phyloP scores from a whole-genome alignment of 345 rosid species.

The Aquilaria malaccensis region DNA sequence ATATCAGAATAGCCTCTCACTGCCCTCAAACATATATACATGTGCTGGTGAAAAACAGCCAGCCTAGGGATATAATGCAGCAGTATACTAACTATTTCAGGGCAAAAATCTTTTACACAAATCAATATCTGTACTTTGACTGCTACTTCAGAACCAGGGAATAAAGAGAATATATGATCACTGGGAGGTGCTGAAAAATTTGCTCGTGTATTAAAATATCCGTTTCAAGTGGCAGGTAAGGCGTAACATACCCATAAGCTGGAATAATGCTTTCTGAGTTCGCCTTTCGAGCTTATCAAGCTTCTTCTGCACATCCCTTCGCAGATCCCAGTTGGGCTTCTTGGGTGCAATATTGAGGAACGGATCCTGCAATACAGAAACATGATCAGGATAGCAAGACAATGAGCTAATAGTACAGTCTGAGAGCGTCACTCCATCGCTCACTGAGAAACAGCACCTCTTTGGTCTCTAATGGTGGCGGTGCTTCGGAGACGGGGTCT shows the following conservation, averaged over 20 bases:
- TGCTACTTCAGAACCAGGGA: too few relatives aligned
- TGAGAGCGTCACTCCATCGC: not conserved
- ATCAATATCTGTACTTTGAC: too few relatives aligned
- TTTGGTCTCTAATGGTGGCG: slow-evolving; percentile 55
- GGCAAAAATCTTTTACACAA: too few relatives aligned
- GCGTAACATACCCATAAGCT: slow-evolving; percentile 64
- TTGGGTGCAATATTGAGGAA: slow-evolving; percentile 95
- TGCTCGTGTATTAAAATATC: not conserved
- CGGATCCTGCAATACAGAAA: slow-evolving; percentile 48
- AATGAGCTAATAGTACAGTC: not conserved
- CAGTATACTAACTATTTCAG: too few relatives aligned
- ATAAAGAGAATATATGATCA: too few relatives aligned
- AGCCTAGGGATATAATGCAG: too few relatives aligned
- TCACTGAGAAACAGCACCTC: slow-evolving; percentile 34
- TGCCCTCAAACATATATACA: too few relatives aligned
- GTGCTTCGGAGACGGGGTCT: slow-evolving; percentile 58
- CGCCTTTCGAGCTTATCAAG: slow-evolving; percentile 90
- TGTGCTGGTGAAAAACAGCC: too few relatives aligned
- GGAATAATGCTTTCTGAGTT: slow-evolving; percentile 70
- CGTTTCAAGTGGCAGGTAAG: not conserved
- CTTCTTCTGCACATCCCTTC: slow-evolving; percentile 94
- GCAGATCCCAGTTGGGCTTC: slow-evolving; percentile 95
- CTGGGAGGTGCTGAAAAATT: too few relatives aligned
- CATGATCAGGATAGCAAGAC: not conserved
- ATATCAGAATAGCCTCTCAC: too few relatives aligned